phyloP scores from a whole-genome alignment of 331 rosid species.

The Acacia pycnantha region DNA sequence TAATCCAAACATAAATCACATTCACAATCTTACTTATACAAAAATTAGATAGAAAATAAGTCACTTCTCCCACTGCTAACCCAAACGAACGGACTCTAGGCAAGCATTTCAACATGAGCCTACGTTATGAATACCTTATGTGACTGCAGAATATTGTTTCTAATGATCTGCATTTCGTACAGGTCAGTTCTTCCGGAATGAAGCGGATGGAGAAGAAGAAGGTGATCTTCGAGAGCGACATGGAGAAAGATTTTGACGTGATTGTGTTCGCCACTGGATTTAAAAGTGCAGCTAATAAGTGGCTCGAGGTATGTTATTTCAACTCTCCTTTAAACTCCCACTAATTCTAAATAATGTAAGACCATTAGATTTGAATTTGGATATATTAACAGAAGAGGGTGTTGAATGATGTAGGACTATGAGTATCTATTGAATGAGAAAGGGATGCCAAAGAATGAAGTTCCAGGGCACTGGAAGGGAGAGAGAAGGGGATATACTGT shows the following conservation, averaged over 20 bases:
- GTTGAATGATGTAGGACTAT: conserved; percentile 26
- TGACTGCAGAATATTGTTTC: no score
- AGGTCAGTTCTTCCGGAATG: conserved; percentile 46
- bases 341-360: no score
- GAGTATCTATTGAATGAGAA: conserved; percentile 30
- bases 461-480: conserved; percentile 58
- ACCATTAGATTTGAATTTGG: no score
- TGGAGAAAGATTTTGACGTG: conserved; percentile 42
- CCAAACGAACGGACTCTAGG: no score
- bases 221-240: conserved; percentile 40
- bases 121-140: no score
- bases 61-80: no score
- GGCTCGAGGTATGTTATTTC: conserved; percentile 51
- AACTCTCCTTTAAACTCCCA: no score
- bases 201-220: conserved; percentile 28
- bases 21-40: no score
- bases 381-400: no score
- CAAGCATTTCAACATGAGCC: no score
- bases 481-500: conserved; percentile 40
- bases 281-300: conserved; percentile 42
- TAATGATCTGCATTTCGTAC: neutral
- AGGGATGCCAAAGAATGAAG: conserved; percentile 48
- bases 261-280: conserved; percentile 69
- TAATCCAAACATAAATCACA: no score
- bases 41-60: no score